Evolutionary conservation across 2,329 filamentous ascomycete genomes (phyloP).

Genomic region (Ophiocordyceps camponoti-leonardi): DNA sequence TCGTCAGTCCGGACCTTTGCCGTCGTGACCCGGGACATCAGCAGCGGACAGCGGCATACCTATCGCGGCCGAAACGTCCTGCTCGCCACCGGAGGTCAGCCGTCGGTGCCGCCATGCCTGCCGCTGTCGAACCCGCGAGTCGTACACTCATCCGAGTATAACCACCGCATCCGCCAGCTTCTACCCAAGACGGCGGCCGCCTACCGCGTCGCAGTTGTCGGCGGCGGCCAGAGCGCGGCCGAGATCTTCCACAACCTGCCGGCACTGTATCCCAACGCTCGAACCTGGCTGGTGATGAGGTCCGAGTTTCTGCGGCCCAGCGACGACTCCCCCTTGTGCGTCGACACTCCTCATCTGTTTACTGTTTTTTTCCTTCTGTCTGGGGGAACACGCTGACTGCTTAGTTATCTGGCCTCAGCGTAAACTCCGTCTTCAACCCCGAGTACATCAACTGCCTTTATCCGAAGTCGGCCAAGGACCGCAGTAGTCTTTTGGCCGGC

Average conservation of each 20-base stretch:
- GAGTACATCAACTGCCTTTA: constrained; percentile 65
- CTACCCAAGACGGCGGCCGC: constrained; percentile 35
- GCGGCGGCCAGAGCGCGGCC: constrained; percentile 80
- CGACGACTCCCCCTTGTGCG: constrained; percentile 91
- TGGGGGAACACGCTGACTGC: not conserved
- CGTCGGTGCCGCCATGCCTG: constrained; percentile 53
- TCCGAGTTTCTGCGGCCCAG: constrained; percentile 72
- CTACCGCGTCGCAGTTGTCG: constrained; percentile 69
- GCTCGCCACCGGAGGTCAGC: constrained; percentile 40
- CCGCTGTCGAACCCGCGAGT: constrained; percentile 55
- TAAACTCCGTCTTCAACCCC: constrained; percentile 94
- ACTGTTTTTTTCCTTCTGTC: not conserved
- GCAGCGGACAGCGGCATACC: constrained; percentile 34
- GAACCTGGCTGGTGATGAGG: constrained; percentile 64
- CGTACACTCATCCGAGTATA: constrained; percentile 80
- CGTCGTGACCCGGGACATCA: constrained; percentile 45
- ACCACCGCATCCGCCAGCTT: constrained; percentile 42
- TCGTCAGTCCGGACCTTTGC: constrained; percentile 39
- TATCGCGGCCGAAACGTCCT: constrained; percentile 49
- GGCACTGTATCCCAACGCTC: constrained; percentile 62
- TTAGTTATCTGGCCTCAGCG: constrained; percentile 27
- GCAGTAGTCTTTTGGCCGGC: constrained; percentile 41
- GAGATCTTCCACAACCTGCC: constrained; percentile 91
- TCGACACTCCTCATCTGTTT: constrained; percentile 6
- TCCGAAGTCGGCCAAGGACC: constrained; percentile 43